A percentile compares a stretch with the other conserved stretches of the same genome.
These are phyloP conservation scores for Luzula sylvatica DNA, from an alignment of 176 grass and related monocot species.

Conservation along the genomic window DNA sequence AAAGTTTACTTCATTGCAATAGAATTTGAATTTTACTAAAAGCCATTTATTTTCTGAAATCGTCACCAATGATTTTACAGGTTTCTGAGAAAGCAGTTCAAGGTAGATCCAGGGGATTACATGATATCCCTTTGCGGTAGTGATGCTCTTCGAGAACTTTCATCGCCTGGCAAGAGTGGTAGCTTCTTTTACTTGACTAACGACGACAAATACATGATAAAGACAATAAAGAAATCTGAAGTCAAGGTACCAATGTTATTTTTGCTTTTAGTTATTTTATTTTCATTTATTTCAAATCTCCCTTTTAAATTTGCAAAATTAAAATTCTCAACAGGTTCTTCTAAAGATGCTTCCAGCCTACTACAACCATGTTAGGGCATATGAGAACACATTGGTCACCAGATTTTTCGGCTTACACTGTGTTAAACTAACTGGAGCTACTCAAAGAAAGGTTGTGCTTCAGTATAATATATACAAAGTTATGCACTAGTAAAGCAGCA, in stretches of 20 bases:
- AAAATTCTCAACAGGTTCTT: conserved; percentile 54
- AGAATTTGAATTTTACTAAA: too few relatives aligned
- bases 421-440: conserved; percentile 80
- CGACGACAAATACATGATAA: conserved; percentile 79
- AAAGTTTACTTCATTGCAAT: too few relatives aligned
- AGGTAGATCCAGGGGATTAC: conserved; percentile 75
- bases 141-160: conserved; percentile 55
- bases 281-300: not conserved
- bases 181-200: conserved; percentile 81
- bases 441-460: conserved; percentile 87
- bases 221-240: conserved; percentile 75
- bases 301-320: too few relatives aligned
- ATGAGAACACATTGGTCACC: conserved; percentile 83
- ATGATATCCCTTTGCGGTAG: conserved; percentile 80
- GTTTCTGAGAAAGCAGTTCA: conserved; percentile 61
- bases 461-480: not conserved
- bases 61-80: conserved; percentile 23
- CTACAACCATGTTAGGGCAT: conserved; percentile 80
- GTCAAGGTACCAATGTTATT: conserved; percentile 41
- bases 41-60: too few relatives aligned
- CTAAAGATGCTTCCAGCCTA: conserved; percentile 97
- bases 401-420: conserved; percentile 95
- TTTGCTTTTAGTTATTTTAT: not conserved
- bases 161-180: conserved; percentile 73
- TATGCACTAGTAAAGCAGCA: too few relatives aligned